phyloP scores from a whole-genome alignment of 768 basidiomycete genomes.

The Podaxis sp. region DNA sequence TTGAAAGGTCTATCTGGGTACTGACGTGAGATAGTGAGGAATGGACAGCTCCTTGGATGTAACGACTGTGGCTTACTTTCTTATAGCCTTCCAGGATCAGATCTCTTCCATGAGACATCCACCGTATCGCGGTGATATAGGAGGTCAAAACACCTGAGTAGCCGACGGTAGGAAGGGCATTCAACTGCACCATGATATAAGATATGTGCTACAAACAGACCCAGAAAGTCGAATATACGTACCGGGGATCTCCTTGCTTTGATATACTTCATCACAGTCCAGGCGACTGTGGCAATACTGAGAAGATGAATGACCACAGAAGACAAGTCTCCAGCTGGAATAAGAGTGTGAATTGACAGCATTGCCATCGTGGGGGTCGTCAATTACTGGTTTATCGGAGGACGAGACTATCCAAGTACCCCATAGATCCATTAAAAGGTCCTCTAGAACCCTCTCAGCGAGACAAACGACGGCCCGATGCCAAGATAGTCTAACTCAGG shows the following conservation, averaged over 20 bases:
- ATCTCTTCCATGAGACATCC: slow-evolving; percentile 21
- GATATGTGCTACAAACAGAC: background rate
- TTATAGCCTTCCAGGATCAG: slow-evolving; percentile 27
- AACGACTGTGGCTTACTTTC: slow-evolving; percentile 12
- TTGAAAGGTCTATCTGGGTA: slow-evolving; percentile 26
- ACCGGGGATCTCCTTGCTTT: background rate
- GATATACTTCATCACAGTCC: background rate
- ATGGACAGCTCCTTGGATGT: background rate
- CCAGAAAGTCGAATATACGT: background rate
- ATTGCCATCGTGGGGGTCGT: background rate
- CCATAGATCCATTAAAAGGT: background rate
- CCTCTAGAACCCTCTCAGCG: background rate
- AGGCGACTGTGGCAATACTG: background rate
- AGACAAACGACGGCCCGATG: background rate
- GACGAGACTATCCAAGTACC: background rate
- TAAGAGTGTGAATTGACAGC: background rate
- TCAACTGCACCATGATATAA: background rate
- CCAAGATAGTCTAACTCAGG: background rate
- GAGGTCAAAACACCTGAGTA: slow-evolving; percentile 23
- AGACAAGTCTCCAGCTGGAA: background rate
- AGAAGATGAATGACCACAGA: background rate
- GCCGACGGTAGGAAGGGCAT: slow-evolving; percentile 2
- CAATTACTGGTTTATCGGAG: background rate
- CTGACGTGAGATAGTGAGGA: slow-evolving; percentile 7
- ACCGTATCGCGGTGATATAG: slow-evolving; percentile 24